Percentiles rank a stretch among this genome's conserved stretches.
These are phyloP conservation scores for Cercis canadensis DNA, from an alignment of 306 rosid genomes.

Conservation along the genomic window DNA sequence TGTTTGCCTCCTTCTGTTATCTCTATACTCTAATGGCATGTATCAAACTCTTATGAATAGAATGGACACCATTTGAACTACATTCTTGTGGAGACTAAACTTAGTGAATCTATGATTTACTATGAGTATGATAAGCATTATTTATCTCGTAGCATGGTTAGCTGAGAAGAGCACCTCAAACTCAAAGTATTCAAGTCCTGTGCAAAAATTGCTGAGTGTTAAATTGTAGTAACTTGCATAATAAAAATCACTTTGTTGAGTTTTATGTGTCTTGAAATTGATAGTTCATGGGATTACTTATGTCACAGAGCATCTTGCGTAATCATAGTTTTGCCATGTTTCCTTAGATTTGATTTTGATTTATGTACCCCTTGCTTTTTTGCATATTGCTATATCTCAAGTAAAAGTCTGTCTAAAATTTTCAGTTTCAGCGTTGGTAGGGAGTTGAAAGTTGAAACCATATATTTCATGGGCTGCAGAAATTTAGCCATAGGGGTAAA, in stretches of 20 bases:
- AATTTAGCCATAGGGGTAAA: constrained; percentile 7
- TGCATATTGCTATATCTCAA: constrained; percentile 3
- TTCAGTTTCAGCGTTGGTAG: neutral
- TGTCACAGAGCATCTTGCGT: neutral
- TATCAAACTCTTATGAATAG: constrained; percentile 11
- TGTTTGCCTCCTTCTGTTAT: neutral
- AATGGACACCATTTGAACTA: neutral
- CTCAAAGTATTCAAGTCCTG: too few species aligned
- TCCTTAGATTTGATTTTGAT: neutral
- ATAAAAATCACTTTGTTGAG: too few species aligned
- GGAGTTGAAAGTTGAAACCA: constrained; percentile 3
- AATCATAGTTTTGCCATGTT: neutral
- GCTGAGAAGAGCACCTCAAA: constrained; percentile 8
- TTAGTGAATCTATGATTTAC: too few species aligned
- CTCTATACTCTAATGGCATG: neutral
- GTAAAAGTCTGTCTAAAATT: neutral
- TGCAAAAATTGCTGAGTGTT: too few species aligned
- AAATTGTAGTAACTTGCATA: too few species aligned
- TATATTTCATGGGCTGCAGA: neutral
- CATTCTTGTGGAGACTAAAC: neutral
- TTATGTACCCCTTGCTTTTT: constrained; percentile 2
- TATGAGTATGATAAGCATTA: neutral
- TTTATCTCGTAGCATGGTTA: neutral
- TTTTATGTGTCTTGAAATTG: neutral
- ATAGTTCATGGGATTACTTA: neutral